Evolutionary conservation across 805 yeast genomes (phyloP).

Genomic region (Saccharomycopsis fodiens): DNA sequence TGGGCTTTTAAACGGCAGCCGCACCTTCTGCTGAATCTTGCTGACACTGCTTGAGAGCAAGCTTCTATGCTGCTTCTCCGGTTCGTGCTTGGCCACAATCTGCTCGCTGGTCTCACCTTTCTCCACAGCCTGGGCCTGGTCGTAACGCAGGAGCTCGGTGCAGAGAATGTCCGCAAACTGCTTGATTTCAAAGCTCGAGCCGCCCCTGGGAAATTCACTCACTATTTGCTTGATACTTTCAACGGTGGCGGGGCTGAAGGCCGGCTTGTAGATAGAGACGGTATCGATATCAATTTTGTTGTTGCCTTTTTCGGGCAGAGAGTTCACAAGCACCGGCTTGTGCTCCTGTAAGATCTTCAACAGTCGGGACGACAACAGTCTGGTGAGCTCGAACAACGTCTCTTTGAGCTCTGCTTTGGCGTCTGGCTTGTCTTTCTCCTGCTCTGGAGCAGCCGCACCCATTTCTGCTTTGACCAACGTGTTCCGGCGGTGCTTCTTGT

Average conservation of each 20-base stretch:
- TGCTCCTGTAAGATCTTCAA: background rate
- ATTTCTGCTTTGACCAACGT: no score
- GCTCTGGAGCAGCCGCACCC: no score
- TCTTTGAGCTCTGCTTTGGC: background rate
- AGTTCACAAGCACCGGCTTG: no score
- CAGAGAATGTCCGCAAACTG: background rate
- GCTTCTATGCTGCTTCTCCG: background rate
- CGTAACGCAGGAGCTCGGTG: background rate
- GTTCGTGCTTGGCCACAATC: background rate
- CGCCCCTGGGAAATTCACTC: background rate
- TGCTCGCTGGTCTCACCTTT: background rate
- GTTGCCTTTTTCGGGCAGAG: no score
- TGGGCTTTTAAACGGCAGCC: no score
- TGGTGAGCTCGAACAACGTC: background rate
- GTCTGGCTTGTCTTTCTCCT: no score
- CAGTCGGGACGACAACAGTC: background rate
- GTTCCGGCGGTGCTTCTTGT: background rate
- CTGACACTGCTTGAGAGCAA: no score
- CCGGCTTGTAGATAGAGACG: background rate
- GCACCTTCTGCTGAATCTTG: no score
- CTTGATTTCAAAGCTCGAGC: background rate
- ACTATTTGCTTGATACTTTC: background rate
- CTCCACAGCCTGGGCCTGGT: background rate
- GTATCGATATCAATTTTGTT: background rate
- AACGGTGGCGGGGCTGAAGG: background rate